phyloP scores from a whole-genome alignment of 1,284 basidiomycete genomes.

The Leccinum pachyderme region DNA sequence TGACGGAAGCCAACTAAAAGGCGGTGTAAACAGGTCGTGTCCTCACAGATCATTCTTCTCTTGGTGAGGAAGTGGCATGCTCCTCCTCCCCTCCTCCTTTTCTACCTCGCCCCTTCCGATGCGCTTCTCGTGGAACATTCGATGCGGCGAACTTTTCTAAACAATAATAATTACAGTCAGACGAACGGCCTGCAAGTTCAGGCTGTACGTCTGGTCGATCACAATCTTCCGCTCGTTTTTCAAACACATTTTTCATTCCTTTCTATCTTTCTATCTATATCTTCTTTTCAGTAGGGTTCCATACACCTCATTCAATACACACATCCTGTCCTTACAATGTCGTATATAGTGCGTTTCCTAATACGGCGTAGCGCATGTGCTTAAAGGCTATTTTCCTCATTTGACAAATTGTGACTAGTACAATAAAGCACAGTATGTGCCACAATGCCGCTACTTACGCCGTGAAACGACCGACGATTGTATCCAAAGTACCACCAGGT shows the following conservation, averaged over 20 bases:
- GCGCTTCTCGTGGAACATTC: neutral
- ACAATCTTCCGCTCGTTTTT: neutral
- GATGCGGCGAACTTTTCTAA: neutral
- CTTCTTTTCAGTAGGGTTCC: neutral
- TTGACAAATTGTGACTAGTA: neutral
- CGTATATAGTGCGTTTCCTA: neutral
- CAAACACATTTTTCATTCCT: neutral
- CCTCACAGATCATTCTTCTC: neutral
- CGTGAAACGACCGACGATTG: neutral
- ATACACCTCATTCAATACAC: neutral
- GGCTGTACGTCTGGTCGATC: neutral
- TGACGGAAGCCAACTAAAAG: slow-evolving; percentile 15
- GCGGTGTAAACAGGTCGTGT: slow-evolving; percentile 12
- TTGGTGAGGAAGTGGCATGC: slow-evolving; percentile 21
- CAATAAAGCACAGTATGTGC: neutral
- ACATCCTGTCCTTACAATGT: neutral
- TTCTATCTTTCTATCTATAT: neutral
- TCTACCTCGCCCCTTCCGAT: neutral
- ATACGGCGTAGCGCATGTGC: neutral
- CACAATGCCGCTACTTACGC: neutral
- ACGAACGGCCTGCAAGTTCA: neutral
- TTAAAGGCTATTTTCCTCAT: neutral
- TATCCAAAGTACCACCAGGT: neutral
- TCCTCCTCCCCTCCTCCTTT: neutral
- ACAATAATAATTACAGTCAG: neutral